A percentile compares a stretch with the other conserved stretches of the same genome.
phyloP scores from a whole-genome alignment of 805 yeast species.

The Wickerhamomyces silvicola region DNA sequence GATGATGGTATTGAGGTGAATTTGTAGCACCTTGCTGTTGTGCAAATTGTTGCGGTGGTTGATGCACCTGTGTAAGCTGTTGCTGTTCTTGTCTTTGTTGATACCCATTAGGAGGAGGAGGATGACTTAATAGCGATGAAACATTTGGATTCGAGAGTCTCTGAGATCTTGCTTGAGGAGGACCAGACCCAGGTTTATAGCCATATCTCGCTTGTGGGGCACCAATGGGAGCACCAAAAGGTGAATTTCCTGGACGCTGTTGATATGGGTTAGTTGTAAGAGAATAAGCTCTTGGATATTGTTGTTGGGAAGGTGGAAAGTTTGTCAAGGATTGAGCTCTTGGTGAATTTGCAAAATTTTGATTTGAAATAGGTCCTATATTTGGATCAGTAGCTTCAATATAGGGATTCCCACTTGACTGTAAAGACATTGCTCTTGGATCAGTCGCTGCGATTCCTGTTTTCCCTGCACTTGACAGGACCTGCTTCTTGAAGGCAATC shows the following conservation, averaged over 20 bases:
- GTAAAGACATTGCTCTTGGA: constrained; percentile 43
- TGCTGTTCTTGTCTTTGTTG: constrained; percentile 2
- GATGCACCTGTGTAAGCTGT: constrained; percentile 7
- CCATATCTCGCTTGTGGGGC: too few species aligned
- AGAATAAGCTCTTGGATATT: constrained; percentile 16
- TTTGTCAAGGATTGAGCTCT: constrained; percentile 14
- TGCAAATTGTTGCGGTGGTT: constrained; percentile 5
- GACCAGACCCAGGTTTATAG: too few species aligned
- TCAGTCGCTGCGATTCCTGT: constrained; percentile 26
- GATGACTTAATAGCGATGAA: too few species aligned
- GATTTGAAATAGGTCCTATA: too few species aligned
- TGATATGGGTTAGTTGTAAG: constrained; percentile 17
- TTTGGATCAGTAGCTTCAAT: too few species aligned
- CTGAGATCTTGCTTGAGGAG: too few species aligned
- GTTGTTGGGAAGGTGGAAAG: constrained; percentile 3
- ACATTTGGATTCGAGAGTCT: too few species aligned
- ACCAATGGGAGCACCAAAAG: background rate
- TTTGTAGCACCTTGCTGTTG: constrained; percentile 1
- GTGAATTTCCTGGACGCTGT: constrained; percentile 2
- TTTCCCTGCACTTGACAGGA: constrained; percentile 38
- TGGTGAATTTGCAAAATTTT: too few species aligned
- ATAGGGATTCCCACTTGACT: constrained; percentile 19
- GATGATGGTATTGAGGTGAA: background rate
- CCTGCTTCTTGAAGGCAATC: constrained; percentile 60
- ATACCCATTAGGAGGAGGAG: background rate